Evolutionary conservation across 768 basidiomycete genomes (phyloP).

Genomic region (Pisolithus sp.): DNA sequence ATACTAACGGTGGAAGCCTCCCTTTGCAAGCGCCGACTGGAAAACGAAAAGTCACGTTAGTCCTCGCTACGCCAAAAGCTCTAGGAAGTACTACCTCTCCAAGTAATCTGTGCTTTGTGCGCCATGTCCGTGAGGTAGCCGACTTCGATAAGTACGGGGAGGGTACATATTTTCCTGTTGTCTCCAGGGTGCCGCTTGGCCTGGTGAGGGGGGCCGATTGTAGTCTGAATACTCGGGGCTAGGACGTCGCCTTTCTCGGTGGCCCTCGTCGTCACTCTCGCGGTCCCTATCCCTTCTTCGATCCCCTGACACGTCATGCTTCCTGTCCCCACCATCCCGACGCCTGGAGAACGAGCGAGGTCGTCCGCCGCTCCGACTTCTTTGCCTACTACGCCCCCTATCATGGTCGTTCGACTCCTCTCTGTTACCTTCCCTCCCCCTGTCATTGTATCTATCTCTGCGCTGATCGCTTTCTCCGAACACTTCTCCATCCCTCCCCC

Average conservation of each 20-base stretch:
- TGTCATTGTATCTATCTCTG: conserved; percentile 16
- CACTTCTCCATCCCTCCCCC: conserved; percentile 12
- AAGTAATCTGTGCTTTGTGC: conserved; percentile 42
- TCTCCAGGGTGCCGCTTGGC: conserved; percentile 35
- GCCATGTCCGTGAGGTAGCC: conserved; percentile 25
- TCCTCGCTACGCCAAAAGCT: not conserved
- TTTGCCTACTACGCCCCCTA: conserved; percentile 7
- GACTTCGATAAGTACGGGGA: conserved; percentile 25
- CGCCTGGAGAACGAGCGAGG: not conserved
- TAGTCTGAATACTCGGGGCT: conserved; percentile 64
- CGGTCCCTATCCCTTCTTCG: conserved; percentile 18
- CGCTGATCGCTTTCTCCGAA: conserved; percentile 20
- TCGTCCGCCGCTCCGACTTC: not conserved
- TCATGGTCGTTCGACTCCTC: not conserved
- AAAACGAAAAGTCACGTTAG: not conserved
- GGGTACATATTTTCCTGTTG: conserved; percentile 51
- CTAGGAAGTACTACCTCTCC: conserved; percentile 46
- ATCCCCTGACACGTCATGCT: conserved; percentile 3
- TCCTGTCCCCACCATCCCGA: not conserved
- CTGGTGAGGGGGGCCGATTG: conserved; percentile 35
- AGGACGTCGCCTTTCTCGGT: conserved; percentile 29
- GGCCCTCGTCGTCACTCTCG: conserved; percentile 16
- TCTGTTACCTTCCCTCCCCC: conserved; percentile 11
- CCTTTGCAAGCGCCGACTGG: conserved; percentile 67
- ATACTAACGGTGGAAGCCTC: conserved; percentile 49